These are phyloP conservation scores for Colletotrichum limetticola DNA, from an alignment of 2,329 filamentous ascomycete genomes.

Conservation along the genomic window DNA sequence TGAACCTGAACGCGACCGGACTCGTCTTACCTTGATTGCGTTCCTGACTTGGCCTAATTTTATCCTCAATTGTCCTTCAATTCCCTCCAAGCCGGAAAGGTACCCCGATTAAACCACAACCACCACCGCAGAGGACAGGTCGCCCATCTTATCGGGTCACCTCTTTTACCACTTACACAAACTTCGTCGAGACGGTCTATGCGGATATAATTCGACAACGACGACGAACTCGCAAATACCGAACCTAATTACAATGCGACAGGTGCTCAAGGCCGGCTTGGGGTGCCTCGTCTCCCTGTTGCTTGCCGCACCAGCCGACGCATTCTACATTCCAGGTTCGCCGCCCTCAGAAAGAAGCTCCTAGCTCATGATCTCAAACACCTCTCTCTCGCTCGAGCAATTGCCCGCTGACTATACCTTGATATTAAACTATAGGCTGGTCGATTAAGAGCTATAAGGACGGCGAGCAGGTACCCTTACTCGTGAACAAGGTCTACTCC, in stretches of 20 bases:
- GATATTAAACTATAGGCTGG: constrained; percentile 65
- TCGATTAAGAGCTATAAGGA: constrained; percentile 84
- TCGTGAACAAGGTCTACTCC: constrained; percentile 92
- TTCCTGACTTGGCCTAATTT: neutral
- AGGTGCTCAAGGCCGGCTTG: constrained; percentile 50
- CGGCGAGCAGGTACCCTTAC: constrained; percentile 81
- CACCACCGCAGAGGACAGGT: neutral
- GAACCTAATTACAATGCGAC: constrained; percentile 35
- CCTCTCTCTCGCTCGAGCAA: neutral
- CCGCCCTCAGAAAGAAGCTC: constrained; percentile 13
- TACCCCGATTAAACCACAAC: neutral
- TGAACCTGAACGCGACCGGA: constrained; percentile 16
- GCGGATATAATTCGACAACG: neutral
- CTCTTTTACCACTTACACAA: neutral
- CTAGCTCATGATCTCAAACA: neutral
- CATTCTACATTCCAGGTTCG: constrained; percentile 89
- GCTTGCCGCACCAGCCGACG: constrained; percentile 56
- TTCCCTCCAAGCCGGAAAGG: constrained; percentile 10
- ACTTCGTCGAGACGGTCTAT: neutral
- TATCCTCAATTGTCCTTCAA: constrained; percentile 1
- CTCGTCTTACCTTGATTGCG: constrained; percentile 24
- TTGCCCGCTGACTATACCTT: constrained; percentile 26
- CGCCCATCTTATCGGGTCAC: neutral
- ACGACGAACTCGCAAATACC: neutral
- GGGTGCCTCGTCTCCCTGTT: constrained; percentile 56